Evolutionary conservation across 2,329 filamentous ascomycete species (phyloP), one percentile per base, ranked within the genome.

Genomic region (Dothideomycetes sp.): DNA sequence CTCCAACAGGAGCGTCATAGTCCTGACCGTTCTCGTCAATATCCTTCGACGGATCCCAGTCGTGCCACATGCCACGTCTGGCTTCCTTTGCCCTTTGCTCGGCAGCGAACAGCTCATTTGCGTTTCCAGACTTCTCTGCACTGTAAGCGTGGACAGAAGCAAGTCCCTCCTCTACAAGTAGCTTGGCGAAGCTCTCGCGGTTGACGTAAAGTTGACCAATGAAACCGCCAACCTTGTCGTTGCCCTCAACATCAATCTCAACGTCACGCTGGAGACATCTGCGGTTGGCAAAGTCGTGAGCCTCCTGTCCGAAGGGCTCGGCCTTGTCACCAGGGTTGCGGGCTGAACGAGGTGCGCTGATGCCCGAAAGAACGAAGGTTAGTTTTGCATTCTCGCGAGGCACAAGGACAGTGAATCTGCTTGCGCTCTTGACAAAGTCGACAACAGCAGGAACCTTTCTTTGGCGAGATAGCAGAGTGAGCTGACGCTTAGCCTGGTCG

Each of bases 391-490:
- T 87, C 59, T 98, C 91, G 24, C 88, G 82, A 33, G 91, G 89
- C 34, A 98, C 78, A 8, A 98, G 70, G 24, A 98, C 73, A 18
- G 86, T 94, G 64, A 96, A 98, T 51, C 91, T 78, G 28, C 88
- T 94, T 20, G 84, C 91, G n/a, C 87, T 84, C 66, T 96, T 95
- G 69, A 94, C 91, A 61, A 93, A 98, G 62, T 98, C 91, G 29
- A 98, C 87, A 51, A 98, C 73, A 9, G 84, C 91, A 6, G 91
- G 87, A 3, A 96, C 81, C 63, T 84, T 89, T 71, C 86, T 89
- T 62, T 95, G 88, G 40, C 89, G 78, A 47, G 91, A 84, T 22
- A 98, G 73, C 16, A 86, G 80, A 9, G 84, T 83, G 25, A 94
- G 74, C 62, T 94, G 87, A 40, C 94, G 81, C 73, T 95, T 96